Evolutionary conservation across 139 green algal genomes (phyloP).

Genomic region (Chlamydomonas schloesseri): DNA sequence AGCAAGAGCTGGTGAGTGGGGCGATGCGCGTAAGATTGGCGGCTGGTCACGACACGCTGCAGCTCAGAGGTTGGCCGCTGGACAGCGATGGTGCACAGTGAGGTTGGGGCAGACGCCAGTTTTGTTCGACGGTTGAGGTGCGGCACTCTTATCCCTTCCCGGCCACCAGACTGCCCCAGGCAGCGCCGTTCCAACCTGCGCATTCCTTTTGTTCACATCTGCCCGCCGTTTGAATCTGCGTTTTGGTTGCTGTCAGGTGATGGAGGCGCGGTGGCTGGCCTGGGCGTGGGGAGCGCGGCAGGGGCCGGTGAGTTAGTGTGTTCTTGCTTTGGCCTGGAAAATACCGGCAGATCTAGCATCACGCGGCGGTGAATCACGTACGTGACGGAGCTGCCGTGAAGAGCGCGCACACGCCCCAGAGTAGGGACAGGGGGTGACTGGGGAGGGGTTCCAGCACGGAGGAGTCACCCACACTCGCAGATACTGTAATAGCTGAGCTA

Average conservation of each 20-base stretch:
- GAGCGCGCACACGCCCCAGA: constrained; percentile 7
- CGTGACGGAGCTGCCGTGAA: constrained; percentile 8
- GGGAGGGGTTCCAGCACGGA: constrained; percentile 1
- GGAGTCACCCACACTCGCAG: background rate
- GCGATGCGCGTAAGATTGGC: too few relatives aligned
- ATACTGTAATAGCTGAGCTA: constrained; percentile 4
- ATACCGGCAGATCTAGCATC: background rate
- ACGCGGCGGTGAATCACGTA: background rate
- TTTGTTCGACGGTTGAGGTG: constrained; percentile 13
- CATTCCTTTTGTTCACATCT: constrained; percentile 2
- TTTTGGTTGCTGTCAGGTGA: constrained; percentile 4
- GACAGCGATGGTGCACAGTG: too few relatives aligned
- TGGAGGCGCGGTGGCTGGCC: background rate
- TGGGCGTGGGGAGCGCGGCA: background rate
- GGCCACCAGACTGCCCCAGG: constrained; percentile 1
- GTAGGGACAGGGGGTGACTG: constrained; percentile 5
- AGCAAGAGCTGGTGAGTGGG: too few relatives aligned
- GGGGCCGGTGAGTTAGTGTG: background rate
- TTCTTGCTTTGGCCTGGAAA: background rate
- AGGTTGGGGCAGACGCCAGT: constrained; percentile 9
- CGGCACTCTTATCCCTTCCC: background rate
- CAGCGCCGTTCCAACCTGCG: constrained; percentile 9
- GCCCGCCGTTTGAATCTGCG: background rate
- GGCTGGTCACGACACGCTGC: too few relatives aligned
- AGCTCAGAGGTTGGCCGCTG: too few relatives aligned